These are phyloP conservation scores for Aspergillus panamensis DNA, from an alignment of 495 filamentous ascomycete species.

Conservation along the genomic window DNA sequence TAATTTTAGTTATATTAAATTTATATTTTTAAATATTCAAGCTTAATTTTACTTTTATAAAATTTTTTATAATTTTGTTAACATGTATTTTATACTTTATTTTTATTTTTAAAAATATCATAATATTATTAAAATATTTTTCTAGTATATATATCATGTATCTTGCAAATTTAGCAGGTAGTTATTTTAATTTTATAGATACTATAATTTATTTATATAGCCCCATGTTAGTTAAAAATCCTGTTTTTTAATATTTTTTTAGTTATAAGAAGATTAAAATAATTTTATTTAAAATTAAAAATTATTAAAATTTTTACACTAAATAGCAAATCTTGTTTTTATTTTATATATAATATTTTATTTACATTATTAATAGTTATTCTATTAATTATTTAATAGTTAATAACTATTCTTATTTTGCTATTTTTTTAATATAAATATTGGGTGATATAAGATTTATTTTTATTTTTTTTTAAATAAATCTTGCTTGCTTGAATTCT, in stretches of 20 bases:
- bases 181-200: no score
- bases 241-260: neutral
- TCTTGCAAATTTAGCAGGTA: no score
- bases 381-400: neutral
- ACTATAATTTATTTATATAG: no score
- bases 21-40: neutral
- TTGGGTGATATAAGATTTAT: neutral
- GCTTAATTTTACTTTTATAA: neutral
- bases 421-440: neutral
- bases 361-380: constrained; percentile 3
- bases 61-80: neutral
- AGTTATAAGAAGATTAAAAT: no score
- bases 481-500: no score
- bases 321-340: neutral
- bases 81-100: neutral
- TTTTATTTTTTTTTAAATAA: no score
- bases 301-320: neutral
- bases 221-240: no score
- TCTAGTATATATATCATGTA: no score
- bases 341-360: constrained; percentile 13
- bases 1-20: neutral
- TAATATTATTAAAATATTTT: neutral
- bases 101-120: no score
- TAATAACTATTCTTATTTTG: neutral
- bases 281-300: neutral